A percentile compares a stretch with the other conserved stretches of the same genome.
phyloP scores from a whole-genome alignment of 106 monocot species.

The Narthecium ossifragum region DNA sequence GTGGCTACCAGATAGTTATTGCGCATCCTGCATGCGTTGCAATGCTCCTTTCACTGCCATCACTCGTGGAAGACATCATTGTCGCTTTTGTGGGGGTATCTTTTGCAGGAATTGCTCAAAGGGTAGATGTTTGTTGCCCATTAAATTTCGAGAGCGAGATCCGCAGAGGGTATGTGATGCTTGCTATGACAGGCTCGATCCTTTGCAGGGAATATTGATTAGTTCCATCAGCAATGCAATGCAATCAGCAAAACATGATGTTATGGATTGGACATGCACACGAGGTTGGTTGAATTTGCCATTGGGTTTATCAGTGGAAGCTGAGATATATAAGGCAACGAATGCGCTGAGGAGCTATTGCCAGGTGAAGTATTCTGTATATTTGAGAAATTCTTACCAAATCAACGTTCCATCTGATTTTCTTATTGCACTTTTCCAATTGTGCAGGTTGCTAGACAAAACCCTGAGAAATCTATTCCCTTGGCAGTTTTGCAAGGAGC shows the following conservation, averaged over 20 bases:
- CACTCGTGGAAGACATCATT: conserved; percentile 86
- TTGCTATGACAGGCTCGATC: conserved; percentile 84
- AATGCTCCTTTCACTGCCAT: conserved; percentile 58
- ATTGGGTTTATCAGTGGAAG: conserved; percentile 84
- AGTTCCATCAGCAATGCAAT: conserved; percentile 69
- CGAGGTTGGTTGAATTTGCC: conserved; percentile 94
- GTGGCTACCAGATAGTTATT: conserved; percentile 82
- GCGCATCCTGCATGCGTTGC: conserved; percentile 72
- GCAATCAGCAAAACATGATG: conserved; percentile 90
- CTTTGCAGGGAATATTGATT: conserved; percentile 63
- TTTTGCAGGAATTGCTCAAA: conserved; percentile 80
- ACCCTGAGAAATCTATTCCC: conserved; percentile 86
- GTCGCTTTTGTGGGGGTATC: conserved; percentile 86
- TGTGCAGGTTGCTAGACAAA: conserved; percentile 65
- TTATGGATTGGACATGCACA: conserved; percentile 83
- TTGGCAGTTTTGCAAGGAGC: conserved; percentile 63
- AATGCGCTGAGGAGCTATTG: conserved; percentile 65
- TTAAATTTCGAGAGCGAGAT: conserved; percentile 57
- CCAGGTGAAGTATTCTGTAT: conserved; percentile 42
- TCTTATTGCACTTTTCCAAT: background rate
- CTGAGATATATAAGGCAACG: conserved; percentile 90
- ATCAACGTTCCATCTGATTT: background rate
- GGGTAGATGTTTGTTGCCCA: conserved; percentile 74
- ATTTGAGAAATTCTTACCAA: background rate
- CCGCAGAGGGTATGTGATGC: conserved; percentile 88